Conservation (phyloP, 202 grass and related monocot species). For the Saccharum hybrid region DNA sequence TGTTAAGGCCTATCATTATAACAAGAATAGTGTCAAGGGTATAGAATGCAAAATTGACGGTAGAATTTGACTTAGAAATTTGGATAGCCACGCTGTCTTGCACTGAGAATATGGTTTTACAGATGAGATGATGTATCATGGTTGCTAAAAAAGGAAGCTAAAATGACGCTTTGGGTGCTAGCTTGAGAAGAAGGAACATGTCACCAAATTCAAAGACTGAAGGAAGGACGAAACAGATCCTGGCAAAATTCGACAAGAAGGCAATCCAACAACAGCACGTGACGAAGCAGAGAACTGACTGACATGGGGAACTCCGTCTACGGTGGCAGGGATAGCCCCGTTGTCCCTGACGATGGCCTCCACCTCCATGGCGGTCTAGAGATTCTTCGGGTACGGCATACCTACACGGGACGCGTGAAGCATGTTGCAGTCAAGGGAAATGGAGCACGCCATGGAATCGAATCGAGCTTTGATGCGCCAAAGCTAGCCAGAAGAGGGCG, state of each 20-base stretch:
- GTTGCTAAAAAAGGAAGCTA: not conserved
- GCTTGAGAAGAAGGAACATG: not conserved
- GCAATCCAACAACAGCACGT: not conserved
- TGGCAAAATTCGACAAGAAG: not conserved
- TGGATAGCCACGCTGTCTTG: not conserved
- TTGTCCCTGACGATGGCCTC: conserved; percentile 77
- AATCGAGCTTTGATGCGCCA: not conserved
- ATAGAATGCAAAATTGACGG: not conserved
- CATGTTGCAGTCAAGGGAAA: not conserved
- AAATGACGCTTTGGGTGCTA: not conserved
- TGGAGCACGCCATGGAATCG: not conserved
- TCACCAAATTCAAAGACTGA: not conserved
- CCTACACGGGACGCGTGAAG: conserved; percentile 44
- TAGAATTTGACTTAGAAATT: not conserved
- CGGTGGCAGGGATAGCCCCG: conserved; percentile 83
- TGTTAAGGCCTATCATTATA: conserved; percentile 57
- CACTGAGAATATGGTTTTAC: not conserved
- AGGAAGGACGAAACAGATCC: not conserved
- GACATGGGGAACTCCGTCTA: conserved; percentile 70
- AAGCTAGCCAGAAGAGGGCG: not conserved
- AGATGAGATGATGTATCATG: not conserved
- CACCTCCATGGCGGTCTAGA: conserved; percentile 82
- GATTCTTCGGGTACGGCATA: conserved; percentile 94
- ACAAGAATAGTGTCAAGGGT: not conserved
- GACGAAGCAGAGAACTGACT: conserved; percentile 40